Evolutionary conservation across 768 basidiomycete species (phyloP), one percentile per base, ranked within the genome.

Genomic region (Naematelia aurantialba): DNA sequence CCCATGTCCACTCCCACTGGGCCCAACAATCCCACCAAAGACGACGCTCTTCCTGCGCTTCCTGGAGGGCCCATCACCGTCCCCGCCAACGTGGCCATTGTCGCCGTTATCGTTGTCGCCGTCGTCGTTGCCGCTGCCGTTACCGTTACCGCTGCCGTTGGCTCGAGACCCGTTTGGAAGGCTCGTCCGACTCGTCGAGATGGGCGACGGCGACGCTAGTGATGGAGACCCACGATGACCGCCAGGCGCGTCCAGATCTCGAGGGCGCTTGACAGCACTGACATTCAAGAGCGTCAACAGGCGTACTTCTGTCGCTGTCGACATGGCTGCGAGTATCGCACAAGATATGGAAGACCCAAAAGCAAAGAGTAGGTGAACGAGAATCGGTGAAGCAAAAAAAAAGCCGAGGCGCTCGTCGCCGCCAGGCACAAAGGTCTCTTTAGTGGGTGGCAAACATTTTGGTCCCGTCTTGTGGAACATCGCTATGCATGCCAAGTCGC

Each of bases 231-330:
- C 64, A 44, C 69, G 55, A 50, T 71, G 61, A 25, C 70, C 75
- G 11, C 75, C 75, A 24, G 75, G 75, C 8, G 60, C 8, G 54
- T 76, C 75, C 25, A 66, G 55, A 17, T 71, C 73, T 13, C 64
- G 46, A 19, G 75, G 75, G 24, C 63, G 52, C 70, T 86, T 91
- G 2, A 86, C 84, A 0, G 89, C 89, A 30, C 89, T 90, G 2
- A 92, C 88, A 72, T 96, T 97, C 3, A 96, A 81, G 1, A 96
- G 83, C 0, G 92, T 94, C 26, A 96, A 78, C 0, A 96, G 84
- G 51, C 85, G 85, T 46, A 77, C 58, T 39, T 75, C 69, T 19
- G 69, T 68, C 3, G 67, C 56, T 27, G 74, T 69, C n/a, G 66
- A 65, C 72, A 76, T 73, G 3, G 12, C 26, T 39, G 8, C n/a